Evolutionary conservation across 1,284 basidiomycete species (phyloP).

Genomic region (Boletellus deceptivus): DNA sequence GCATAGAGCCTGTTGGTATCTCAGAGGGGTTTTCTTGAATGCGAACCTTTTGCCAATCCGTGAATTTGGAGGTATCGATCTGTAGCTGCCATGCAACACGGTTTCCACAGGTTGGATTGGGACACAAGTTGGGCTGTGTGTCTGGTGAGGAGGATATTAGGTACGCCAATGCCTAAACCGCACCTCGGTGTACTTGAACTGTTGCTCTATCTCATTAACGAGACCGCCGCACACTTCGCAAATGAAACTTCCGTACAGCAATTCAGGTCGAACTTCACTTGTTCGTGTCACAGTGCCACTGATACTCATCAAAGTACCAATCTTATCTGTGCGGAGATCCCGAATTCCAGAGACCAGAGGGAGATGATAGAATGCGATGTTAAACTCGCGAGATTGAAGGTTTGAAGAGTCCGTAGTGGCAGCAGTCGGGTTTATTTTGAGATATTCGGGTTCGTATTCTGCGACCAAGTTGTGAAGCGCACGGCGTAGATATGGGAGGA

Average conservation of each 20-base stretch:
- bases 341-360: slow-evolving; percentile 93
- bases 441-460: slow-evolving; percentile 87
- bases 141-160: slow-evolving; percentile 2
- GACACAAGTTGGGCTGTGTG: slow-evolving; percentile 84
- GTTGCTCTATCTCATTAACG: slow-evolving; percentile 96
- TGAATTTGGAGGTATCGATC: slow-evolving; percentile 95
- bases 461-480: slow-evolving; percentile 89
- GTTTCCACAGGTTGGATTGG: slow-evolving; percentile 92
- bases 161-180: slow-evolving; percentile 34
- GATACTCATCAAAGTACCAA: slow-evolving; percentile 91
- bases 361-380: slow-evolving; percentile 95
- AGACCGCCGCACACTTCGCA: slow-evolving; percentile 87
- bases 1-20: slow-evolving; percentile 98
- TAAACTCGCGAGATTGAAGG: slow-evolving; percentile 90
- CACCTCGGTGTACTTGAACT: slow-evolving; percentile 99
- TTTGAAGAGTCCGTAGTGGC: slow-evolving; percentile 81
- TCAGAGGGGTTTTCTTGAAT: slow-evolving; percentile 99
- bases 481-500: slow-evolving; percentile 90
- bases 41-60: slow-evolving; percentile 99
- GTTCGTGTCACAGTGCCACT: slow-evolving; percentile 97
- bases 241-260: slow-evolving; percentile 91
- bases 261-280: slow-evolving; percentile 94
- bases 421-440: slow-evolving; percentile 85
- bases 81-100: slow-evolving; percentile 90
- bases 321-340: slow-evolving; percentile 90